phyloP scores from a whole-genome alignment of 2,329 filamentous ascomycete species.

The Aspergillus transmontanensis region DNA sequence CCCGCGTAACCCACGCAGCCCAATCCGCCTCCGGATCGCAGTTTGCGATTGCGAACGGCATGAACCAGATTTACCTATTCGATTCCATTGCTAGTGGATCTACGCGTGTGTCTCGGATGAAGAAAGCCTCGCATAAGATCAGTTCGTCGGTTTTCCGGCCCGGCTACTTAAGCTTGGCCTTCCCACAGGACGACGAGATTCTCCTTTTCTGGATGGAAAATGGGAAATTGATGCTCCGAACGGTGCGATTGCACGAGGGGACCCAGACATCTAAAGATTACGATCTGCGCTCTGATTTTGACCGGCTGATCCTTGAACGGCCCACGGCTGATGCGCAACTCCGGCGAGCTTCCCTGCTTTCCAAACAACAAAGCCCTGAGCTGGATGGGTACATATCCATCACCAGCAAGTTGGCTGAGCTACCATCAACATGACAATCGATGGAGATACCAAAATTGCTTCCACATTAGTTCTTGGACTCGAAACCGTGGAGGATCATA shows the following conservation, averaged over 20 bases:
- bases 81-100: slow-evolving; percentile 32
- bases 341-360: slow-evolving; percentile 18
- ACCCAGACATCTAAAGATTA: slow-evolving; percentile 32
- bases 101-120: slow-evolving; percentile 32
- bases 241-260: slow-evolving; percentile 25
- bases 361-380: slow-evolving; percentile 14
- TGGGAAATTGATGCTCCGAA: slow-evolving; percentile 30
- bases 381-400: slow-evolving; percentile 16
- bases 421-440: slow-evolving; percentile 16
- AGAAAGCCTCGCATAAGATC: slow-evolving; percentile 35
- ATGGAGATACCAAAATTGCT: neutral
- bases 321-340: slow-evolving; percentile 15
- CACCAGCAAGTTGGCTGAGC: slow-evolving; percentile 19
- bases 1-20: slow-evolving; percentile 36
- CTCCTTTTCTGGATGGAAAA: slow-evolving; percentile 25
- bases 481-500: neutral
- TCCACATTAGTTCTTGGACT: neutral
- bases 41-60: slow-evolving; percentile 36
- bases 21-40: slow-evolving; percentile 37
- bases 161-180: slow-evolving; percentile 32
- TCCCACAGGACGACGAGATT: slow-evolving; percentile 25
- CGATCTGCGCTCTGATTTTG: slow-evolving; percentile 36
- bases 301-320: slow-evolving; percentile 28
- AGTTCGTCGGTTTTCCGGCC: slow-evolving; percentile 35
- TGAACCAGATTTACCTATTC: slow-evolving; percentile 39